Base-by-base conservation (phyloP, 768 basidiomycete species). In the Podaxis rugospora region DNA sequence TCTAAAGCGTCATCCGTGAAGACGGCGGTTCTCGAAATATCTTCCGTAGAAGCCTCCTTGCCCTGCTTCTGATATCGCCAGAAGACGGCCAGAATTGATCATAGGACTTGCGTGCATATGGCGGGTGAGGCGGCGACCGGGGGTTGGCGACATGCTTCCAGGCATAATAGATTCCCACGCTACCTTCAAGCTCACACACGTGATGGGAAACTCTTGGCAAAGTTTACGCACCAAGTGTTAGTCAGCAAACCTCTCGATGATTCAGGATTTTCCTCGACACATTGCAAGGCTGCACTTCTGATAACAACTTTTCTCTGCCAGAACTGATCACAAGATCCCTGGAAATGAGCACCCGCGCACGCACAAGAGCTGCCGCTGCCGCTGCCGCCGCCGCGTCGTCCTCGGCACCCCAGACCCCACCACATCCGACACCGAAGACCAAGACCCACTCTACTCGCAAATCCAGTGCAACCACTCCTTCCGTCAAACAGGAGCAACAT, bases 261-360 rank as follows among this genome's bases (percentile, higher is more conserved):
- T 57, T 21, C 57, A 58, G 57, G 46, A 60, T 60, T 60, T 60
- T 60, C 59, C 53, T 51, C 47, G 40, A 32, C 28, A 9, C 32
- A 32, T 32, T 32, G 7, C 32, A 32, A 50, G 42, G 7, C 32
- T 25, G 51, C 51, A 44, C 37, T 40, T 51, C 36, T 39, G 57
- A 51, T 59, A 58, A 58, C 57, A 21, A 37, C 47, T 57, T 57
- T 36, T 36, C 47, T 27, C 47, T 49, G 21, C 46, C 23, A 11
- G 35, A 23, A 23, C 47, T 36, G 47, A 50, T 42, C 25, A 36
- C 44, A 37, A 37, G 18, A 32, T 16, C 28, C 35, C 39, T 28
- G 60, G 58, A 60, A 60, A 82, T 82, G 81, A 76, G 75, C 55
- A 78, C 78, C 58, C 81, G 81, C 58, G 73, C 81, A 56, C 78